Conservation (phyloP, 768 basidiomycete genomes). For the Strobilomyces confusus region DNA sequence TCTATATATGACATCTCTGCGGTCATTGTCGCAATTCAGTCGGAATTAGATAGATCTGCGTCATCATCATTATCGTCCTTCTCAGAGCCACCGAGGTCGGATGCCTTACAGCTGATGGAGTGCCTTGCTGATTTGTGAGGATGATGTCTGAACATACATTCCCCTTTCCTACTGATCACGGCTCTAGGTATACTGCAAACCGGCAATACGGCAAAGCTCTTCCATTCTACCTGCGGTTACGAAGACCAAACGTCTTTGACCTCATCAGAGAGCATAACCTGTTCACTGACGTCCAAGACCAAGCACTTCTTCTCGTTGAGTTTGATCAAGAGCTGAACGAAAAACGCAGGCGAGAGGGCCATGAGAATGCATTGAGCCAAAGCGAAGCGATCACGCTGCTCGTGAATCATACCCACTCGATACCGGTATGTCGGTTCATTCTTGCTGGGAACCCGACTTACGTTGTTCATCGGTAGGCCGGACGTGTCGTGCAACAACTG, state of each 20-base stretch:
- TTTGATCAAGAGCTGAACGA: conserved; percentile 87
- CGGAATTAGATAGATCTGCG: conserved; percentile 65
- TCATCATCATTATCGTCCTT: conserved; percentile 52
- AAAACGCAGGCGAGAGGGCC: conserved; percentile 43
- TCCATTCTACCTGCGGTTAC: conserved; percentile 82
- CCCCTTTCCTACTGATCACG: neutral
- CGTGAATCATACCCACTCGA: conserved; percentile 93
- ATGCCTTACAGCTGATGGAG: conserved; percentile 77
- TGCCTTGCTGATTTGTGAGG: conserved; percentile 86
- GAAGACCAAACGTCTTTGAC: conserved; percentile 87
- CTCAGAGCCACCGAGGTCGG: conserved; percentile 39
- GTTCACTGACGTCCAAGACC: conserved; percentile 93
- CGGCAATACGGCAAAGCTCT: conserved; percentile 94
- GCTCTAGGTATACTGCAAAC: conserved; percentile 70
- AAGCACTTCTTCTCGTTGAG: conserved; percentile 87
- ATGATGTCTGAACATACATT: conserved; percentile 1
- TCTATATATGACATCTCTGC: conserved; percentile 86
- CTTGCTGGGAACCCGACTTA: neutral
- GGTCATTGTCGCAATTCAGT: conserved; percentile 85
- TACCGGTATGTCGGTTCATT: conserved; percentile 60
- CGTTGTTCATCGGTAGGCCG: conserved; percentile 48
- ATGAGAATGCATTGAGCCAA: conserved; percentile 38
- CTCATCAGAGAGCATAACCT: conserved; percentile 91
- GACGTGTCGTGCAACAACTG: conserved; percentile 85
- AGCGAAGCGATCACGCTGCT: conserved; percentile 83